phyloP scores from a whole-genome alignment of 129 eudicot genomes.

The Flaveria bidentis region DNA sequence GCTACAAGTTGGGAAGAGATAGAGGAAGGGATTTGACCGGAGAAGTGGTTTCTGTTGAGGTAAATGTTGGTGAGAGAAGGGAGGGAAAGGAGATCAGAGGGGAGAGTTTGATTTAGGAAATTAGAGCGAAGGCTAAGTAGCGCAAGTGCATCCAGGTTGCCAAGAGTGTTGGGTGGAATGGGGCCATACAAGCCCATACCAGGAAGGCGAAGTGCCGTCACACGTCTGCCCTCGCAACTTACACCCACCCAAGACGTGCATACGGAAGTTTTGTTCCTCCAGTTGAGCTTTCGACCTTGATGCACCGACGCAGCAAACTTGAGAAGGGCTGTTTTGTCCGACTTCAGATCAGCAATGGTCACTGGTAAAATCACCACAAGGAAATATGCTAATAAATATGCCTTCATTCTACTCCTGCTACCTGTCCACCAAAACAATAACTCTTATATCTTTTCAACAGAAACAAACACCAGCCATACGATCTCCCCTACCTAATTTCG shows the following conservation, averaged over 20 bases:
- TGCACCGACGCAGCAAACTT: slow-evolving; percentile 62
- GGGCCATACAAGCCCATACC: slow-evolving; percentile 70
- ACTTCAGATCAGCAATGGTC: slow-evolving; percentile 51
- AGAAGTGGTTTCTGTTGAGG: slow-evolving; percentile 65
- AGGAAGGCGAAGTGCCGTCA: slow-evolving; percentile 63
- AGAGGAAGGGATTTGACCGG: slow-evolving; percentile 74
- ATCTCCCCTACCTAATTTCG: no score
- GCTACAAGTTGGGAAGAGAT: slow-evolving; percentile 53
- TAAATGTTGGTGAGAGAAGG: slow-evolving; percentile 63
- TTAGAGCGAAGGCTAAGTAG: slow-evolving; percentile 81
- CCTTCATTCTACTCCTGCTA: slow-evolving; percentile 43
- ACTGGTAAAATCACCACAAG: slow-evolving; percentile 25
- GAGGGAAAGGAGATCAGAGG: slow-evolving; percentile 71
- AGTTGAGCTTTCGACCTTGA: slow-evolving; percentile 68
- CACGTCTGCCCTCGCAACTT: slow-evolving; percentile 58
- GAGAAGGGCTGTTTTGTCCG: slow-evolving; percentile 70
- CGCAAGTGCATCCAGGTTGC: slow-evolving; percentile 57
- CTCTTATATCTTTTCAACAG: no score
- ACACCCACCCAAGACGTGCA: slow-evolving; percentile 80
- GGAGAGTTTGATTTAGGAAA: slow-evolving; percentile 65
- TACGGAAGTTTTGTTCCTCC: slow-evolving; percentile 51
- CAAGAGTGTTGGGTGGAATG: slow-evolving; percentile 71
- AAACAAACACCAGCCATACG: no score
- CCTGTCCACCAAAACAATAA: neutral
- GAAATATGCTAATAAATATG: slow-evolving; percentile 22